Evolutionary conservation across 2,329 filamentous ascomycete genomes (phyloP).

Genomic region (Bipolaris gigantea): DNA sequence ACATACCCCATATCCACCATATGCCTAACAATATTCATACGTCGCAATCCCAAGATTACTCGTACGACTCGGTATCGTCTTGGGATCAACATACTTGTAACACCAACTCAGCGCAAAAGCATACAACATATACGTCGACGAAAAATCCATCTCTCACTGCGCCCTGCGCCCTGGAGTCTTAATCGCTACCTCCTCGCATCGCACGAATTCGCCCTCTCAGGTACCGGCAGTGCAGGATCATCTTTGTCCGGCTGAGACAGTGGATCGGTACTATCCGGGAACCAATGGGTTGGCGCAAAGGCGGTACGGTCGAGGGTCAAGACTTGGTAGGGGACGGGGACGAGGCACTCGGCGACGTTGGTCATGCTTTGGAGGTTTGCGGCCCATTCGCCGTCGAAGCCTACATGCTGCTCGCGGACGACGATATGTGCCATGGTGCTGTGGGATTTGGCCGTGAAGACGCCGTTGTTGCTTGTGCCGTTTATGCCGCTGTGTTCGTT

Average conservation of each 20-base stretch:
- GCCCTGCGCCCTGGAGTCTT: conserved; percentile 6
- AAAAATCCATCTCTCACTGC: conserved; percentile 26
- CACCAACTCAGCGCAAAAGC: conserved; percentile 12
- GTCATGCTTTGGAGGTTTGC: conserved; percentile 20
- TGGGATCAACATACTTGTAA: conserved; percentile 14
- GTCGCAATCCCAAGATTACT: conserved; percentile 24
- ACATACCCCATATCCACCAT: conserved; percentile 21
- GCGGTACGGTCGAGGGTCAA: conserved; percentile 22
- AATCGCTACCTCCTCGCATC: conserved; percentile 12
- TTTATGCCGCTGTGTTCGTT: conserved; percentile 29
- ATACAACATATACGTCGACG: conserved; percentile 21
- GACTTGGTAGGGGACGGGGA: conserved; percentile 18
- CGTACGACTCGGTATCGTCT: conserved; percentile 14
- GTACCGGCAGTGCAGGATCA: conserved; percentile 5
- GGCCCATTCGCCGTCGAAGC: conserved; percentile 22
- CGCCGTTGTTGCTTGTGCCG: conserved; percentile 25
- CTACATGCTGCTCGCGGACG: conserved; percentile 18
- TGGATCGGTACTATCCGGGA: conserved; percentile 6
- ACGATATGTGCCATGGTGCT: conserved; percentile 25
- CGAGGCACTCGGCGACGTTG: conserved; percentile 6
- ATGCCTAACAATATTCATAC: conserved; percentile 17
- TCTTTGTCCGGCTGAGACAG: conserved; percentile 14
- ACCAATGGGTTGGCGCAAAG: conserved; percentile 22
- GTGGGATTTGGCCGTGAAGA: conserved; percentile 18
- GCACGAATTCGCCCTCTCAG: conserved; percentile 2